These are phyloP conservation scores for Psidium friedrichsthalianum DNA, from an alignment of 345 rosid species.

Conservation along the genomic window DNA sequence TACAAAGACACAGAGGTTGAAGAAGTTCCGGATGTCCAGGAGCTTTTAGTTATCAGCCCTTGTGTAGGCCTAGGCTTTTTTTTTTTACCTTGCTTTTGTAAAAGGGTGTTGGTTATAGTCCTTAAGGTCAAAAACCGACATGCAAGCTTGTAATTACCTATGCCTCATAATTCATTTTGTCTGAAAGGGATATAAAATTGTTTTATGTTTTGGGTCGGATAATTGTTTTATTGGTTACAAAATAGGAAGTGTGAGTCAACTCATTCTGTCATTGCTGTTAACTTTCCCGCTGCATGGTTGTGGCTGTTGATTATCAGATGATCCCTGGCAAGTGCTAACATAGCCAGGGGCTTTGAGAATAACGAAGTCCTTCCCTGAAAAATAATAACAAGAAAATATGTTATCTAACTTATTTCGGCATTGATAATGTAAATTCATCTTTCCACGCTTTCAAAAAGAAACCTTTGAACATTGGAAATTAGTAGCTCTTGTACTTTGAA, in stretches of 20 bases:
- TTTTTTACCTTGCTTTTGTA: neutral
- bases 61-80: neutral
- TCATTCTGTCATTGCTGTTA: neutral
- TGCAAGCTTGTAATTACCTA: neutral
- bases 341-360: neutral
- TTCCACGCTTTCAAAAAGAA: neutral
- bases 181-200: neutral
- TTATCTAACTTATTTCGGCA: neutral
- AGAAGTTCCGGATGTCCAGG: neutral
- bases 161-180: neutral
- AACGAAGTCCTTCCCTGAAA: neutral
- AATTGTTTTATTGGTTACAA: neutral
- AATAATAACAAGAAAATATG: neutral
- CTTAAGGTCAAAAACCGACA: neutral
- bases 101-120: neutral
- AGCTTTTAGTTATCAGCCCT: neutral
- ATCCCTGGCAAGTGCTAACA: neutral
- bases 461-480: neutral
- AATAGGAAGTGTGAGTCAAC: neutral
- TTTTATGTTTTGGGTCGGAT: neutral
- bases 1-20: neutral
- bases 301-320: neutral
- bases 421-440: neutral
- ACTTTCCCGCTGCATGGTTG: neutral
- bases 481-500: neutral